Conservation (phyloP, 257 asterid genomes). For the Sherardia arvensis region DNA sequence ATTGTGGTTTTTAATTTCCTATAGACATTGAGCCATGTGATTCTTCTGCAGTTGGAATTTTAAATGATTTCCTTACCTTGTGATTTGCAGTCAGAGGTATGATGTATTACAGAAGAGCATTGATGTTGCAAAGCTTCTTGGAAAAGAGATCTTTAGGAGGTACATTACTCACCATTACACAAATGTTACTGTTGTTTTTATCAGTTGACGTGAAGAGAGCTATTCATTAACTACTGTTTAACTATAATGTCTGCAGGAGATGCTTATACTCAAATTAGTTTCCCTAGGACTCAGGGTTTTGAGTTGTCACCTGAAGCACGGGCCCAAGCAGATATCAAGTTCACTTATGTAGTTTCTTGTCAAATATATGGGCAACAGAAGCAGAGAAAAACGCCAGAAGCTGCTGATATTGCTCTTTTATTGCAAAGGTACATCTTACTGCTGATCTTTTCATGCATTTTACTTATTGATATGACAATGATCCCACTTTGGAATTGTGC, state of each 20-base stretch:
- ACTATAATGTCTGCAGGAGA: slow-evolving; percentile 35
- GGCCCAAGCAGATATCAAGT: slow-evolving; percentile 94
- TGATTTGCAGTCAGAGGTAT: slow-evolving; percentile 77
- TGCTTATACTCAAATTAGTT: slow-evolving; percentile 40
- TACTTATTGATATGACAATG: too few species aligned
- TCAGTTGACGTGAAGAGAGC: not conserved
- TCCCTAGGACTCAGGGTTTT: slow-evolving; percentile 55
- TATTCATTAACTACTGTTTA: slow-evolving; percentile 6
- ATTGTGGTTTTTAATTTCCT: not conserved
- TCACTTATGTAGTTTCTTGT: slow-evolving; percentile 90
- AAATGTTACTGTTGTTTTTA: not conserved
- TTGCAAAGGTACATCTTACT: slow-evolving; percentile 57
- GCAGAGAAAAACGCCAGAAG: slow-evolving; percentile 92
- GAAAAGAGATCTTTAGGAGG: slow-evolving; percentile 84
- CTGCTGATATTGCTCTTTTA: slow-evolving; percentile 82
- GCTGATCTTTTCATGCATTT: not conserved
- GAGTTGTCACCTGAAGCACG: slow-evolving; percentile 85
- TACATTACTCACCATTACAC: slow-evolving; percentile 19
- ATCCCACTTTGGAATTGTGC: too few species aligned
- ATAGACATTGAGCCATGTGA: not conserved
- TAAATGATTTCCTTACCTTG: slow-evolving; percentile 14
- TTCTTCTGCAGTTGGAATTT: not conserved
- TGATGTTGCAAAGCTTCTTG: slow-evolving; percentile 88
- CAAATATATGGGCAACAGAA: slow-evolving; percentile 99
- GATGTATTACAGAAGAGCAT: slow-evolving; percentile 98